Evolutionary conservation across 345 rosid species (phyloP).

Genomic region (Salix purpurea): DNA sequence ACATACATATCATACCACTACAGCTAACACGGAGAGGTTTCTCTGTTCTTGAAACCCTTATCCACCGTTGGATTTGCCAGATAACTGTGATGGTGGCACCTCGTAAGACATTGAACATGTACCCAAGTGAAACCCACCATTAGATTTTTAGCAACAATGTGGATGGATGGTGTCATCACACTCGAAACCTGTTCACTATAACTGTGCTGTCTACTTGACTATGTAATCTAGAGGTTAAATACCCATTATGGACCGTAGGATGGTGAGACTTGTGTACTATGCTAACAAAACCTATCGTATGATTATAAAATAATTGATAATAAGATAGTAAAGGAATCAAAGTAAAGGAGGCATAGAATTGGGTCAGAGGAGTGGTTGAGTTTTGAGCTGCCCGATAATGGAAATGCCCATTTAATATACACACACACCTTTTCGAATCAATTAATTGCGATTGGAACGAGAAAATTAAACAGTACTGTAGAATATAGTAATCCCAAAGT

Average conservation of each 20-base stretch:
- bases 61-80: constrained; percentile 27
- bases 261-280: neutral
- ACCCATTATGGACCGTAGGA: constrained; percentile 36
- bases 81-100: constrained; percentile 18
- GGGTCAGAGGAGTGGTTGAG: constrained; percentile 89
- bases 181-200: neutral
- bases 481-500: neutral
- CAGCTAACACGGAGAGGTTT: neutral
- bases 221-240: constrained; percentile 13
- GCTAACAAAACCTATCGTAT: neutral
- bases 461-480: neutral
- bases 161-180: constrained; percentile 35
- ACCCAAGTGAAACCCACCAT: constrained; percentile 7
- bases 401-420: constrained; percentile 41
- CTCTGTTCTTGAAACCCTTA: neutral
- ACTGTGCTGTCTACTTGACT: constrained; percentile 13
- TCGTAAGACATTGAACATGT: constrained; percentile 15
- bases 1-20: too few relatives aligned
- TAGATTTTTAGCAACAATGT: constrained; percentile 23
- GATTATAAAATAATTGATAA: neutral
- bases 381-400: constrained; percentile 49
- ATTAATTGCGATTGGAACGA: constrained; percentile 1
- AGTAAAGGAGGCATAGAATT: constrained; percentile 42
- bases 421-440: constrained; percentile 14
- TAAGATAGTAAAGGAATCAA: constrained; percentile 52